A percentile compares a stretch with the other conserved stretches of the same genome.
These are phyloP conservation scores for Phytophthora chlamydospora DNA, from an alignment of 352 stramenopile species.

Conservation along the genomic window DNA sequence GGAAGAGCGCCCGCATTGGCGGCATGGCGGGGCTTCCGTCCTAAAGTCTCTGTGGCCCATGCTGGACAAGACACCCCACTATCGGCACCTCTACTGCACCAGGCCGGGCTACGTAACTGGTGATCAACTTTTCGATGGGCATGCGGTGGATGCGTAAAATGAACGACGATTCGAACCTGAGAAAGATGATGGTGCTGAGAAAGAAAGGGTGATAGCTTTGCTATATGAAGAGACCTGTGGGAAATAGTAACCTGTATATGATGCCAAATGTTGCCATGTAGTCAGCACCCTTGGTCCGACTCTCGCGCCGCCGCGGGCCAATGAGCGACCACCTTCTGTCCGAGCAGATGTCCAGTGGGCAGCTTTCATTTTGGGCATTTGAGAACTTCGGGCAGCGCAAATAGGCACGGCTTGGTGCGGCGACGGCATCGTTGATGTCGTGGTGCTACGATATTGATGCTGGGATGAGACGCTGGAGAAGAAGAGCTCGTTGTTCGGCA, in stretches of 20 bases:
- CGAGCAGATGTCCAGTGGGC: constrained; percentile 1
- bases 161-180: neutral
- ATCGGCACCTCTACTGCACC: constrained; percentile 27
- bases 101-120: constrained; percentile 5
- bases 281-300: constrained; percentile 23
- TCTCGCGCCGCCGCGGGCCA: constrained; percentile 3
- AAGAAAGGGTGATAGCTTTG: neutral
- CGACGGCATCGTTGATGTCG: too few relatives aligned
- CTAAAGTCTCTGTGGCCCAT: constrained; percentile 34
- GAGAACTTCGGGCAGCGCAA: constrained; percentile 5
- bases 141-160: constrained; percentile 5
- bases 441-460: too few relatives aligned
- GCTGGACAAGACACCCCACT: constrained; percentile 12
- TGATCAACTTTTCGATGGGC: constrained; percentile 30
- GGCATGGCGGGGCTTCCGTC: constrained; percentile 26
- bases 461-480: too few relatives aligned
- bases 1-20: constrained; percentile 25
- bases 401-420: neutral
- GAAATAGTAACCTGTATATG: neutral
- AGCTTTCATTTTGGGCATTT: constrained; percentile 9
- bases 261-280: neutral
- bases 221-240: neutral
- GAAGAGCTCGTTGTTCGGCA: too few relatives aligned
- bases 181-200: too few relatives aligned
- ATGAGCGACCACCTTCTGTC: constrained; percentile 15